Base-by-base conservation (phyloP, 192 early-diverging fungal genomes). In the Dimargaris verticillata region DNA sequence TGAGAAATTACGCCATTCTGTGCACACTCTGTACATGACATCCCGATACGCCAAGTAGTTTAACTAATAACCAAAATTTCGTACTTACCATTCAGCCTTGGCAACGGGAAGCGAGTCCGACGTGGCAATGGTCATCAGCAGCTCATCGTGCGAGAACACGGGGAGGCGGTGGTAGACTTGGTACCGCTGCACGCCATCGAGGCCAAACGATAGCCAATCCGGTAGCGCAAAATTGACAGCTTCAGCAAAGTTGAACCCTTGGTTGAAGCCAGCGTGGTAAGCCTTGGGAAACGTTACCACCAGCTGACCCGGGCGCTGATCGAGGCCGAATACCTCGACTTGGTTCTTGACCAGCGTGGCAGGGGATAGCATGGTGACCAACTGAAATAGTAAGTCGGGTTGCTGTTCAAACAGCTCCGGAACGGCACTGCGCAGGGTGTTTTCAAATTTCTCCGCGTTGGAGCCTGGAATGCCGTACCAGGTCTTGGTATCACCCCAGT, bases 181-280 rank as follows among this genome's bases (percentile, higher is more conserved):
- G 74, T 97, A 97, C 41, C 86, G 82, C 50, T 78, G 65, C 6
- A 84, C 85, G 65, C 92, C 92, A n/a, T 80, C 77, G 0, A 80
- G 61, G 43, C 89, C 95, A 63, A 73, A 84, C 5, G 85, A 78
- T 54, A 92, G 74, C 95, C 95, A 97, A 66, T 95, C 87, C 5
- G 87, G 77, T 10, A 86, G 79, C 12, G 95, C 92, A 82, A 97
- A 97, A 70, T 97, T 97, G 28, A 97, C 95, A 0, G 95, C 93
- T 70, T 97, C 94, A 47, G 86, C 87, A 69, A 89, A 89, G 71
- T 97, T 97, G 69, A 94, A 86, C 73, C 95, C 95, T 47, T 97
- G 95, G 66, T 97, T 97, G 71, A 97, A 95, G 18, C 95, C 95
- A 0, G 88, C 84, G 64, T 97, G 95, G 69, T 95, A 97, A 13